Evolutionary conservation across 345 rosid genomes (phyloP), one percentile per base, ranked within the genome.

Genomic region (Brassica incana): DNA sequence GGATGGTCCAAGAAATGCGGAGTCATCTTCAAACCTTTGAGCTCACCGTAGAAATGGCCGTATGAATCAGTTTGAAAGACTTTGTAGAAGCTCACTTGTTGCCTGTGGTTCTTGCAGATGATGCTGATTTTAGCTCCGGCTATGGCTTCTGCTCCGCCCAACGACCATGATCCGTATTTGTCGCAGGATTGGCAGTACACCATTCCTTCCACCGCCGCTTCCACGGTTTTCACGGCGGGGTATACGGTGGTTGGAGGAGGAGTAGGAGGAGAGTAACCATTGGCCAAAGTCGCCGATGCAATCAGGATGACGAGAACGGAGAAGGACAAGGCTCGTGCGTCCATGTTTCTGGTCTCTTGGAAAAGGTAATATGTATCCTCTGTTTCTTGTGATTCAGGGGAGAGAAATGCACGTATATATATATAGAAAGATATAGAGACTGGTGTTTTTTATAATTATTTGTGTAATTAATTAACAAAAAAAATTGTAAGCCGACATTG

Each of bases 171-270:
- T 6, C 97, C 95, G 52, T 27, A 82, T 25, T 85, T 65, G 23
- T 87, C 81, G 72, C 97, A 91, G 78, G 89, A 78, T 78, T 94
- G 98, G 80, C 97, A 92, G 65, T 92, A 94, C 30, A 94, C 97
- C 81, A 87, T 85, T 54, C 97, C 98, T 85, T 92, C 97, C 10
- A 94, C 88, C 30, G 84, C 88, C 6, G 89, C 91, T 20, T 85
- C 89, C 32, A 77, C 74, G 59, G 80, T 72, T 82, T 78, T 87
- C 48, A 68, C 86, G 30, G 56, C 54, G 18, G 87, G 78, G 36
- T 75, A 83, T 36, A 30, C 60, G 59, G 87, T 70, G 67, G 75
- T 82, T 15, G 74, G 32, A 23, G 78, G 80, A 1, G 77, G 35
- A 38, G 76, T 69, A 56, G 77, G 35, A 38, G 78, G 71, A 56